Percentiles rank a stretch among this genome's conserved stretches.
These are phyloP conservation scores for Hordeum marinum DNA, from an alignment of 176 grass and related monocot species.

Conservation along the genomic window DNA sequence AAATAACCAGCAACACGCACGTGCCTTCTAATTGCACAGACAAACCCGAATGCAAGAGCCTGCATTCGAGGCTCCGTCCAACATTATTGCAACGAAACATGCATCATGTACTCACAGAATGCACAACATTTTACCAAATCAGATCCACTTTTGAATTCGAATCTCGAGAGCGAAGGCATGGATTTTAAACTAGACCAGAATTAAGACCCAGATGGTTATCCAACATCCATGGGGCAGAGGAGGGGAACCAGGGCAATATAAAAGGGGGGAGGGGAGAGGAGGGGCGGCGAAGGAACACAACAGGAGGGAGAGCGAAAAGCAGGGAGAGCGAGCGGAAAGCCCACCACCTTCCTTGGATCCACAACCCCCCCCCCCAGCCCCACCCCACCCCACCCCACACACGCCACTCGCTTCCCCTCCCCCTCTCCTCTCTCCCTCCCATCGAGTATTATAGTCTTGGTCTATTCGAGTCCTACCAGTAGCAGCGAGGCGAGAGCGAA, in stretches of 20 bases:
- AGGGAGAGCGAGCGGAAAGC: constrained; percentile 30
- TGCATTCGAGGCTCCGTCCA: no score
- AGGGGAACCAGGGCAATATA: background rate
- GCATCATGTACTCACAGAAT: no score
- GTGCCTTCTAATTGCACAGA: no score
- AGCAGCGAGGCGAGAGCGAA: background rate
- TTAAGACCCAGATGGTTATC: background rate
- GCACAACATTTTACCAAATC: no score
- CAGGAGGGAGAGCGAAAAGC: constrained; percentile 13
- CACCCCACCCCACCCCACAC: background rate
- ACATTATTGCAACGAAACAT: no score
- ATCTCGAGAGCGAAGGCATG: no score
- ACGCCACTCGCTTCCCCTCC: background rate
- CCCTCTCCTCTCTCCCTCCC: background rate
- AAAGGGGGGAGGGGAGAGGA: background rate
- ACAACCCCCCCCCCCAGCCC: constrained; percentile 5
- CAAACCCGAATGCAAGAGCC: no score
- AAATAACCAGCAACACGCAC: no score
- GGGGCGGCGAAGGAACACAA: background rate
- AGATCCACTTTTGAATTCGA: no score
- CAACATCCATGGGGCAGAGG: background rate
- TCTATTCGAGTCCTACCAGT: constrained; percentile 52
- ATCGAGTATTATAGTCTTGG: constrained; percentile 33
- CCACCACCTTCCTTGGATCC: constrained; percentile 68
- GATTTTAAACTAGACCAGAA: no score